Conservation (phyloP, 2,329 filamentous ascomycete genomes). For the Hymenotorrendiella dingleyae region DNA sequence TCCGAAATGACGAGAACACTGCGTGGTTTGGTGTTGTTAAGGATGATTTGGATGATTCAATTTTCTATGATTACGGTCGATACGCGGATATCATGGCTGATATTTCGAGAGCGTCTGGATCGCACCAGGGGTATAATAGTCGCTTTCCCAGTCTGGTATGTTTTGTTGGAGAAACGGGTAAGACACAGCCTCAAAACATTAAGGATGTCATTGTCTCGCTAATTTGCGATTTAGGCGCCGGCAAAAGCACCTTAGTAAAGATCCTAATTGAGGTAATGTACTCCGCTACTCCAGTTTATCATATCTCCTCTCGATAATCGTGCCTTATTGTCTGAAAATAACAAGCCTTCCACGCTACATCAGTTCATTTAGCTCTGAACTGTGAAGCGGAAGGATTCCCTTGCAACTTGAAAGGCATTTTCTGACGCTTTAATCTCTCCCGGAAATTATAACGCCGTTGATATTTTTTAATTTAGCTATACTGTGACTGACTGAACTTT, state of each 20-base stretch:
- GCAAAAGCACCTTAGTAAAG: constrained; percentile 40
- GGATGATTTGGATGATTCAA: background rate
- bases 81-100: constrained; percentile 4
- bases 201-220: no score
- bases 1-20: constrained; percentile 2
- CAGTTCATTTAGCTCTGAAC: no score
- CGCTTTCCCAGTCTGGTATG: background rate
- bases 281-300: no score
- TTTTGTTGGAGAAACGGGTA: background rate
- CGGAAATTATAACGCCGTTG: no score
- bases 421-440: no score
- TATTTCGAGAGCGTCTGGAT: background rate
- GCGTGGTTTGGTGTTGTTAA: constrained; percentile 3
- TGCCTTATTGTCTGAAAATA: no score
- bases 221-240: constrained; percentile 28
- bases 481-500: no score
- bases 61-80: constrained; percentile 4
- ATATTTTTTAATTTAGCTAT: no score
- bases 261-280: constrained; percentile 11
- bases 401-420: no score
- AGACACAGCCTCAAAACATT: constrained; percentile 32
- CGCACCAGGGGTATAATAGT: background rate
- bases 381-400: no score
- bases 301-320: no score
- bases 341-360: no score